Evolutionary conservation across 1,284 basidiomycete genomes (phyloP), one percentile per base, ranked within the genome.

Genomic region (Cerrena zonata): DNA sequence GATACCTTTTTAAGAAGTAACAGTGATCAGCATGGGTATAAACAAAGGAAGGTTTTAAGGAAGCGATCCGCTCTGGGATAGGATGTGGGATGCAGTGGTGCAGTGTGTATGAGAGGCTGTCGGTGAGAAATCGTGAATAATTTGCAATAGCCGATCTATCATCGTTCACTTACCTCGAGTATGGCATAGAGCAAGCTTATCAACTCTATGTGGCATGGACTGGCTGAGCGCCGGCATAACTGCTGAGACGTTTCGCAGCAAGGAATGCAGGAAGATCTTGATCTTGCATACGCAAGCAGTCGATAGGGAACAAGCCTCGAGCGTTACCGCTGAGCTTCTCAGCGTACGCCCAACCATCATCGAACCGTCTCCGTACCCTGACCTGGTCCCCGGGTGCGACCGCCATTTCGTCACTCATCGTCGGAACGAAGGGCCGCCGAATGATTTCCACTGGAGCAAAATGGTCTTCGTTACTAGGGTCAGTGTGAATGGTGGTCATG

Each of bases 331-430:
- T 70, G 4, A 65, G 57, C 44, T 61, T 51, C 45, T 59, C 55
- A 39, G 72, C 55, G 56, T 72, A 76, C 61, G 80, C 76, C 86
- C 85, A 88, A 0, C 84, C 85, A 60, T 87, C 85, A 55, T 84
- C 79, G 61, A 78, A 88, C 12, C 75, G 60, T 44, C 69, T 68
- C 18, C 83, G 10, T 36, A 87, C 64, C 55, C 67, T 73, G 15
- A 87, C 77, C 12, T 58, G 56, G 44, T 87, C 84, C 3, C 75
- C 78, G 1, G 69, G 68, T 0, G 24, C 40, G 1, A 86, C 82
- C 1, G 64, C 56, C 5, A 88, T 60, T 61, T 88, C 85, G 58
- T 88, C 86, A 2, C 67, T 61, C 22, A 82, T 67, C 1, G 76
- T 76, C 15, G 81, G 80, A 30, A 67, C 53, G 64, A 84, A 88